Conservation (phyloP, 345 rosid species). For the Citrus hindsii region DNA sequence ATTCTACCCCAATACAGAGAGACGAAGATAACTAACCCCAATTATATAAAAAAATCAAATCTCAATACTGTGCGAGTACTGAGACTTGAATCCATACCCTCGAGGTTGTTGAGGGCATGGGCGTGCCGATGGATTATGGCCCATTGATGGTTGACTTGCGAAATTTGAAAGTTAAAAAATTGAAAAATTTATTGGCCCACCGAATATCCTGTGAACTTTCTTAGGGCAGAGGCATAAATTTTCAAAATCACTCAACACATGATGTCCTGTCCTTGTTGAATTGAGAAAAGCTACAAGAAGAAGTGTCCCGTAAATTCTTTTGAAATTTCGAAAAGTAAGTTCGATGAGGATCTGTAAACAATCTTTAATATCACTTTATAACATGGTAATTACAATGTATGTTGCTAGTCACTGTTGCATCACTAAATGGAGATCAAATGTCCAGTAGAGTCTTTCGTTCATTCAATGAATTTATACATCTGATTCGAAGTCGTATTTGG, state of each 20-base stretch:
- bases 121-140: too few relatives aligned
- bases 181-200: not conserved
- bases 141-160: too few relatives aligned
- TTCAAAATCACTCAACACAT: not conserved
- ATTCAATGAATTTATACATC: not conserved
- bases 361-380: too few relatives aligned
- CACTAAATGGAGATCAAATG: not conserved
- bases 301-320: too few relatives aligned
- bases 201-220: not conserved
- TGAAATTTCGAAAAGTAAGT: too few relatives aligned
- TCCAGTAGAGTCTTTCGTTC: not conserved
- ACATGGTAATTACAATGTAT: not conserved
- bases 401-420: not conserved
- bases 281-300: too few relatives aligned
- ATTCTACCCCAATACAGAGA: fast-evolving
- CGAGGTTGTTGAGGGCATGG: too few relatives aligned
- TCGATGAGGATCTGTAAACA: too few relatives aligned
- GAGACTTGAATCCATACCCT: too few relatives aligned
- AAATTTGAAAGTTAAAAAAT: too few relatives aligned
- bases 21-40: fast-evolving
- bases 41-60: fast-evolving
- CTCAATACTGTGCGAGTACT: too few relatives aligned
- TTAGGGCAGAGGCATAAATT: not conserved
- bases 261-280: not conserved
- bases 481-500: not conserved